Evolutionary conservation across 192 early-diverging fungal species (phyloP).

Genomic region (Entrophospora sp.): DNA sequence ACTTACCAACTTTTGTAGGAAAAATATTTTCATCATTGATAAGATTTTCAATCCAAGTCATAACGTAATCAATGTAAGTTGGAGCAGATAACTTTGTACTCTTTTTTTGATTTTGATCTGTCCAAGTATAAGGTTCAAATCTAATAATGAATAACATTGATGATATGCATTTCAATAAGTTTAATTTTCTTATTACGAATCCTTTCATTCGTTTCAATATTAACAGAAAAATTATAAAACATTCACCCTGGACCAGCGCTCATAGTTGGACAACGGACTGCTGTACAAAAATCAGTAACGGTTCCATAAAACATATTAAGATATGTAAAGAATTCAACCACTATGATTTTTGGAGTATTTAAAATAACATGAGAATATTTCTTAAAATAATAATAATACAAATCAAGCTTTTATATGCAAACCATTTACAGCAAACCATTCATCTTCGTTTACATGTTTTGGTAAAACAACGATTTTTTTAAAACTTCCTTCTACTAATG

Average conservation of each 20-base stretch:
- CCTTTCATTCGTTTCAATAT: too few species aligned
- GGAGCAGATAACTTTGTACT: conserved; percentile 75
- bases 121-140: conserved; percentile 54
- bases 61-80: conserved; percentile 89
- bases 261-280: conserved; percentile 74
- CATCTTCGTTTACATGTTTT: conserved; percentile 82
- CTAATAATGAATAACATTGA: background rate
- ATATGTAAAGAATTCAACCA: conserved; percentile 89
- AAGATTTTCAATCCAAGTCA: conserved; percentile 75
- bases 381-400: too few species aligned
- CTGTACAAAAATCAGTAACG: conserved; percentile 81
- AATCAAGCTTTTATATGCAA: conserved; percentile 16
- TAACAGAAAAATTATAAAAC: too few species aligned
- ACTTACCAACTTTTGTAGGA: conserved; percentile 79
- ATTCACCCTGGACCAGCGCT: conserved; percentile 64
- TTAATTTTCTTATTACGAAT: too few species aligned
- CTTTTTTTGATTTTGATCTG: conserved; percentile 69
- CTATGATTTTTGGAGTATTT: conserved; percentile 24
- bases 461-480: conserved; percentile 82
- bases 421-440: conserved; percentile 85
- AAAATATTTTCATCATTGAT: conserved; percentile 86
- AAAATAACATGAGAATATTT: background rate
- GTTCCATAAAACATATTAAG: conserved; percentile 83
- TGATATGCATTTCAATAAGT: too few species aligned
- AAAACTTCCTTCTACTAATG: conserved; percentile 86